A percentile compares a stretch with the other conserved stretches of the same genome.
Evolutionary conservation across 805 yeast species (phyloP).

Genomic region (Tetrapisispora fleetii): DNA sequence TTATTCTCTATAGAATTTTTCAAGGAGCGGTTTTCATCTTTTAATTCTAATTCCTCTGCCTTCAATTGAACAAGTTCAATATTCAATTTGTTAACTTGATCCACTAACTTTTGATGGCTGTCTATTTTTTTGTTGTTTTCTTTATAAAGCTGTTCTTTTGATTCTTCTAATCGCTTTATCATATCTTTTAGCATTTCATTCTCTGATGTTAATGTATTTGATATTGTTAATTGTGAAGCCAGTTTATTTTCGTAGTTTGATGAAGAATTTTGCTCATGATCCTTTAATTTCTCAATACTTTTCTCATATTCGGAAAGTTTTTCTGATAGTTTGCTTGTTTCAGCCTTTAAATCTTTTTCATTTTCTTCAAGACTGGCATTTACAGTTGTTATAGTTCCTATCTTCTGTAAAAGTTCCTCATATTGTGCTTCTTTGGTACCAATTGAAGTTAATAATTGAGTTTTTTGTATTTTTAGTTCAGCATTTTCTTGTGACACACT

Average conservation of each 20-base stretch:
- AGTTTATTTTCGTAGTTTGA: slow-evolving; percentile 29
- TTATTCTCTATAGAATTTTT: slow-evolving; percentile 13
- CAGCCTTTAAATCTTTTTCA: slow-evolving; percentile 9
- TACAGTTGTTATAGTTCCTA: slow-evolving; percentile 8
- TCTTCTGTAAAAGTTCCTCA: slow-evolving; percentile 9
- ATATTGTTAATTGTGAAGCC: slow-evolving; percentile 29
- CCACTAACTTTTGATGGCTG: slow-evolving; percentile 16
- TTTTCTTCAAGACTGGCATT: slow-evolving; percentile 4
- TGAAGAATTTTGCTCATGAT: slow-evolving; percentile 11
- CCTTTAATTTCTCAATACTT: slow-evolving; percentile 10
- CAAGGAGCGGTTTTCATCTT: slow-evolving; percentile 20
- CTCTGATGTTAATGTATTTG: slow-evolving; percentile 24
- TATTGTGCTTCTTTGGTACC: slow-evolving; percentile 23
- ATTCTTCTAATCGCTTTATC: slow-evolving; percentile 12
- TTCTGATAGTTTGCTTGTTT: slow-evolving; percentile 2
- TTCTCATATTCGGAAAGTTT: slow-evolving; percentile 7
- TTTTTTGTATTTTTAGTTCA: slow-evolving; percentile 16
- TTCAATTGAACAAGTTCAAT: slow-evolving; percentile 23
- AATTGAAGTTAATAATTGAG: slow-evolving; percentile 15
- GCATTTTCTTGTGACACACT: slow-evolving; percentile 15
- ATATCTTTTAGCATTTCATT: slow-evolving; percentile 19
- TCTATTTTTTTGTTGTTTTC: slow-evolving; percentile 12
- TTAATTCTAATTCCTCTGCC: slow-evolving; percentile 21
- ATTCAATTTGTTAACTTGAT: slow-evolving; percentile 25
- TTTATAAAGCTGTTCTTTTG: slow-evolving; percentile 10